These are phyloP conservation scores for Mycena metata DNA, from an alignment of 768 basidiomycete genomes.

Conservation along the genomic window DNA sequence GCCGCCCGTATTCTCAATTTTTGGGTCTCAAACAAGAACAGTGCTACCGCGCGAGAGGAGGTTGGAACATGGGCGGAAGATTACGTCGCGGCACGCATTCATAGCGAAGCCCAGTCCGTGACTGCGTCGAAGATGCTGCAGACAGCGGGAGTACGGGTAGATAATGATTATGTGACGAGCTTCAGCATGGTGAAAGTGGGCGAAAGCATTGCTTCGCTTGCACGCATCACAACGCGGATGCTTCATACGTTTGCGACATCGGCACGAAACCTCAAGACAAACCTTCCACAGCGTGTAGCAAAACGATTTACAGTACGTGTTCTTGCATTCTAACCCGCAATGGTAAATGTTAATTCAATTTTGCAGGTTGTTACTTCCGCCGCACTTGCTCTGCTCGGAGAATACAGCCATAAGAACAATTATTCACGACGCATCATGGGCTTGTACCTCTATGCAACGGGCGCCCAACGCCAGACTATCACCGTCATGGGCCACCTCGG, in stretches of 20 bases:
- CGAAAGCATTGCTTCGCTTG: too few relatives aligned
- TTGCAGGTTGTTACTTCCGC: not conserved
- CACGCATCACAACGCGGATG: too few relatives aligned
- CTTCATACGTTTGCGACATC: too few relatives aligned
- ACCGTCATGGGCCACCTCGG: not conserved
- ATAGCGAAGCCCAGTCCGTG: not conserved
- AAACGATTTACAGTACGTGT: too few relatives aligned
- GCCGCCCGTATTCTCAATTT: constrained; percentile 41
- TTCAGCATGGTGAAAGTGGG: too few relatives aligned
- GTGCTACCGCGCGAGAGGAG: constrained; percentile 25
- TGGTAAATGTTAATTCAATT: not conserved
- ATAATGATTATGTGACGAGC: too few relatives aligned
- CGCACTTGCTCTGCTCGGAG: not conserved
- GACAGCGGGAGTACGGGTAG: too few relatives aligned
- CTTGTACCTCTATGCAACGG: not conserved
- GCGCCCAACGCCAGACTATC: not conserved
- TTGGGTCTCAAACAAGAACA: constrained; percentile 44
- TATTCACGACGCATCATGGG: not conserved
- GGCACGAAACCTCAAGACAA: too few relatives aligned
- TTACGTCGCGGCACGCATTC: not conserved
- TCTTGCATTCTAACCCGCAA: too few relatives aligned
- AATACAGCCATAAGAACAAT: not conserved
- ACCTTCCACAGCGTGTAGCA: too few relatives aligned
- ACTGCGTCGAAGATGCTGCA: not conserved
- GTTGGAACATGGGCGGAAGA: constrained; percentile 19